phyloP scores from a whole-genome alignment of 2,329 filamentous ascomycete genomes.

The Clonostachys byssicola region DNA sequence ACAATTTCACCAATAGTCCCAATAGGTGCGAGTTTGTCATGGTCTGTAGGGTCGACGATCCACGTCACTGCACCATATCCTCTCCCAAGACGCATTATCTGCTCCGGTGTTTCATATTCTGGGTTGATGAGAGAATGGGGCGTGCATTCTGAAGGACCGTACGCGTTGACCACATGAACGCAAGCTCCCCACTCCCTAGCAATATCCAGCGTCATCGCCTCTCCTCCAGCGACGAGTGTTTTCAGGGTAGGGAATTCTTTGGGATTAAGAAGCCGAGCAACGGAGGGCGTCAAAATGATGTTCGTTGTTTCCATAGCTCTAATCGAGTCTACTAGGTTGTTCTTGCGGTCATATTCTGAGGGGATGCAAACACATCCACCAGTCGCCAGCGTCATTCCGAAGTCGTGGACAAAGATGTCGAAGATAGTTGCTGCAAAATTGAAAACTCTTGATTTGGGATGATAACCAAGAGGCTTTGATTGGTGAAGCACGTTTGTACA shows the following conservation, averaged over 20 bases:
- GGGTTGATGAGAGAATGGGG: constrained; percentile 4
- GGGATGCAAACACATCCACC: constrained; percentile 7
- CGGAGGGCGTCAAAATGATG: background rate
- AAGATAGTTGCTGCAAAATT: constrained; percentile 6
- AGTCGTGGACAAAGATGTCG: constrained; percentile 2
- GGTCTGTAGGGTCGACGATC: constrained; percentile 9
- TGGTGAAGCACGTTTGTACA: too few relatives aligned
- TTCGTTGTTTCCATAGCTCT: background rate
- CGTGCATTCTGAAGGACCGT: constrained; percentile 31
- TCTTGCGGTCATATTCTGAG: constrained; percentile 2
- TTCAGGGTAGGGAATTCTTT: constrained; percentile 2
- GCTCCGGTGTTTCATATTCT: constrained; percentile 25
- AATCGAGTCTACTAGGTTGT: constrained; percentile 1
- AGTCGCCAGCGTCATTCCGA: constrained; percentile 1
- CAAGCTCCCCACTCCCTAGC: background rate
- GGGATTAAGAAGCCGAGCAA: background rate
- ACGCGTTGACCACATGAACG: constrained; percentile 26
- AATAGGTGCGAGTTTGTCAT: background rate
- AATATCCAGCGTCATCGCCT: background rate
- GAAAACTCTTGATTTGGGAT: background rate
- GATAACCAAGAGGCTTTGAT: too few relatives aligned
- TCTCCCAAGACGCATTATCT: constrained; percentile 38
- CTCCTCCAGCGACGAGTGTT: constrained; percentile 5
- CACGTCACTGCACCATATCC: constrained; percentile 21
- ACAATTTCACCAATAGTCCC: constrained; percentile 29